phyloP scores from a whole-genome alignment of 2,329 filamentous ascomycete species.

The Colletotrichum sp. region DNA sequence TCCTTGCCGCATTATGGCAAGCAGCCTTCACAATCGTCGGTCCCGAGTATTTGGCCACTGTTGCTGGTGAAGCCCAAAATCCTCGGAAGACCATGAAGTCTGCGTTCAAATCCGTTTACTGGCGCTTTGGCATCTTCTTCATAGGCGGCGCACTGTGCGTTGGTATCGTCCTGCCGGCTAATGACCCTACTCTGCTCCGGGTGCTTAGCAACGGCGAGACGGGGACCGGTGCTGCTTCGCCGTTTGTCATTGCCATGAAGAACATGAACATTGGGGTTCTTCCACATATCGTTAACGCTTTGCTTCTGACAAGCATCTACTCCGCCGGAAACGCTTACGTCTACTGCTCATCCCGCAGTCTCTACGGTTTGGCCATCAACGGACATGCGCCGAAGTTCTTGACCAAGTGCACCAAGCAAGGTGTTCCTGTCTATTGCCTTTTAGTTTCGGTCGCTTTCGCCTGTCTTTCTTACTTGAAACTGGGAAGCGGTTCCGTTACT shows the following conservation, averaged over 20 bases:
- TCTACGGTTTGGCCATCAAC: conserved; percentile 62
- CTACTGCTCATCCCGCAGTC: conserved; percentile 59
- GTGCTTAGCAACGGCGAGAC: conserved; percentile 24
- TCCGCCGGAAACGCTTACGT: conserved; percentile 63
- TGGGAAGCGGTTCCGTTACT: conserved; percentile 56
- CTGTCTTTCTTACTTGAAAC: conserved; percentile 11
- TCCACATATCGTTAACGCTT: conserved; percentile 63
- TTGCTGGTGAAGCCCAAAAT: conserved; percentile 72
- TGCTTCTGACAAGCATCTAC: conserved; percentile 58
- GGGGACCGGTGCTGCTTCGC: conserved; percentile 59
- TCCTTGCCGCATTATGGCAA: conserved; percentile 70
- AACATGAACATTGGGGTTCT: conserved; percentile 58
- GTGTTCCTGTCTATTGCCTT: conserved; percentile 23
- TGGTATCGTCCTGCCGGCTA: conserved; percentile 70
- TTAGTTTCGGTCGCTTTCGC: background rate
- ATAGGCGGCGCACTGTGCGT: conserved; percentile 70
- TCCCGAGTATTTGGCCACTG: conserved; percentile 72
- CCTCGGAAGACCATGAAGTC: conserved; percentile 68
- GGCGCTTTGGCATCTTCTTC: conserved; percentile 74
- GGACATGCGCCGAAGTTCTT: conserved; percentile 51
- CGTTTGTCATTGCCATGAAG: conserved; percentile 68
- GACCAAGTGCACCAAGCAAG: conserved; percentile 37
- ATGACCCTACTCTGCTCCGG: conserved; percentile 32
- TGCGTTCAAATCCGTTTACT: conserved; percentile 77
- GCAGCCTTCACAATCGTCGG: conserved; percentile 69